Evolutionary conservation across 1,139 yeast genomes (phyloP), one percentile per base, ranked within the genome.

Genomic region (Taiozyma sp.): DNA sequence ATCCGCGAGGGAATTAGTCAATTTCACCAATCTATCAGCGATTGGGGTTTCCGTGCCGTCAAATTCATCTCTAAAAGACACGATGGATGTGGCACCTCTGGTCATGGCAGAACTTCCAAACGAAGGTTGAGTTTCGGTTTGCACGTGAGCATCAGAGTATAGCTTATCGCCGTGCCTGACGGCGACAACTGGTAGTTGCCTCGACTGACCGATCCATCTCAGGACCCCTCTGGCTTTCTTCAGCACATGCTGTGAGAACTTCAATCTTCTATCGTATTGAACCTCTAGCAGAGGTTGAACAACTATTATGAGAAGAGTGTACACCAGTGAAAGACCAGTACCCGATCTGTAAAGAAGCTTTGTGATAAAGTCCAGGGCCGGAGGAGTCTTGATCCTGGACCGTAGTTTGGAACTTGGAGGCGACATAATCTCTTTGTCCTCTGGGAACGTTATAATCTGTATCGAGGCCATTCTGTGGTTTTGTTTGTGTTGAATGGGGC

Each of bases 101-200:
- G 14, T 22, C 29, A 40, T 24, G 22, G 16, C 16, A 24, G 8
- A 22, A 35, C 41, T 16, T 1, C 19, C 14, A 6, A 6, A 9
- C 32, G 37, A 32, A 10, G 24, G 43, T 9, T 16, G 30, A 26
- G 57, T 64, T 34, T 56, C 66, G 0, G 73, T 62, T 54, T 71
- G 60, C 49, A 63, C 58, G 50, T 69, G 65, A 2, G 77, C 71
- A 55, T 75, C 79, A 3, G 75, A 70, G 49, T 72, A 70, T 26
- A 67, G 55, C 45, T 66, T 66, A 14, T 73, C 76, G 30, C 71
- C 70, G 47, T 73, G 69, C 35, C 69, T 72, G n/a, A 74, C 60
- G 6, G 67, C 68, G 16, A 74, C 68, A 3, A 68, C 56, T 4
- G 77, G 74, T 2, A 68, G 58, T 11, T 51, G 56, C 26, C 52